Percentiles rank a stretch among this genome's conserved stretches.
Evolutionary conservation across 768 basidiomycete species (phyloP).

Genomic region (Trametes coccinea): DNA sequence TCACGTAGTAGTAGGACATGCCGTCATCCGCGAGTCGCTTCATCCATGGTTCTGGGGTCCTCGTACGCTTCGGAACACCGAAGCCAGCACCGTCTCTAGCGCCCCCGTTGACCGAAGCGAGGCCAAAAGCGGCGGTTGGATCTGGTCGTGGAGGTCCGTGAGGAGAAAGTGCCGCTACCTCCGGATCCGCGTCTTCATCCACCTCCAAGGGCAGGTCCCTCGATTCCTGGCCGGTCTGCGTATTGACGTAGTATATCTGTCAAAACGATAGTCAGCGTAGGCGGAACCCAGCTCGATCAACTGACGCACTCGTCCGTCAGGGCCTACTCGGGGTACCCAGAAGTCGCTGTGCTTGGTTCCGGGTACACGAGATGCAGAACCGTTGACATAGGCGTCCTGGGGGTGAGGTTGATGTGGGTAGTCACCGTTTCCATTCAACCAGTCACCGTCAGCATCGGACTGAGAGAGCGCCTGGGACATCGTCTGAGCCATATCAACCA

Average conservation of each 20-base stretch:
- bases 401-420: conserved; percentile 28
- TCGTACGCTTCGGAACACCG: conserved; percentile 56
- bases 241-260: conserved; percentile 95
- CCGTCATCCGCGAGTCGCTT: conserved; percentile 81
- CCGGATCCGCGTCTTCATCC: conserved; percentile 67
- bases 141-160: conserved; percentile 55
- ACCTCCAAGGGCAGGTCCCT: conserved; percentile 80
- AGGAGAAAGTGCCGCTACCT: conserved; percentile 61
- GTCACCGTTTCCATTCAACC: conserved; percentile 51
- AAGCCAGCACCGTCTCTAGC: conserved; percentile 47
- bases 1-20: conserved; percentile 75
- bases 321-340: conserved; percentile 88
- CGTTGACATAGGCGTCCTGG: conserved; percentile 9
- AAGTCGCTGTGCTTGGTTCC: conserved; percentile 64
- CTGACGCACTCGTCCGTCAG: conserved; percentile 74
- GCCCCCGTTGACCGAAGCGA: conserved; percentile 34
- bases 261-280: not conserved
- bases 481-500: conserved; percentile 51
- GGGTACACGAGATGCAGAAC: conserved; percentile 25
- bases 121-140: conserved; percentile 52
- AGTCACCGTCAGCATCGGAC: conserved; percentile 51
- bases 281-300: not conserved
- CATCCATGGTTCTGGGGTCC: conserved; percentile 82
- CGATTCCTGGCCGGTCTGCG: conserved; percentile 79
- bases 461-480: conserved; percentile 41